These are phyloP conservation scores for Penicillium polonicum DNA, from an alignment of 2,329 filamentous ascomycete species.

Conservation along the genomic window DNA sequence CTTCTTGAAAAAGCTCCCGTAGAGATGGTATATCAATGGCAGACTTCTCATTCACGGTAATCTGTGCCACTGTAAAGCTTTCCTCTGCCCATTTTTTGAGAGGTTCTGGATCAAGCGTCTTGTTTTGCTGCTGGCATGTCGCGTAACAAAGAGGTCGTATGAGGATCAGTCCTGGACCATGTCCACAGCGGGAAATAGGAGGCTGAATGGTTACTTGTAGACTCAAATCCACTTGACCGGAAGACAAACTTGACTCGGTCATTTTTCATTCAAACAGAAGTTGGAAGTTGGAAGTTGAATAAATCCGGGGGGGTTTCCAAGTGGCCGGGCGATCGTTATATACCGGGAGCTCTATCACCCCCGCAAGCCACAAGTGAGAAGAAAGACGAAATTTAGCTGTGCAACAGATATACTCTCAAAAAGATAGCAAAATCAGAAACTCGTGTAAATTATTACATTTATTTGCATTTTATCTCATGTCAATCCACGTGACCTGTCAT, in stretches of 20 bases:
- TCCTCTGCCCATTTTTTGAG: slow-evolving; percentile 70
- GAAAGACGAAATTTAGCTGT: background rate
- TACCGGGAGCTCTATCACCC: background rate
- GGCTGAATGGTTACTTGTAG: slow-evolving; percentile 28
- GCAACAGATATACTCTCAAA: background rate
- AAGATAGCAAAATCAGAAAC: background rate
- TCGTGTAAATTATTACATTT: background rate
- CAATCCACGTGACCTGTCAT: slow-evolving; percentile 8
- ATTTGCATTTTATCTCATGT: background rate
- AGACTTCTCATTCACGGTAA: slow-evolving; percentile 32
- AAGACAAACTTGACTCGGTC: background rate
- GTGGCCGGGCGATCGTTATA: background rate
- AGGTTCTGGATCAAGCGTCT: slow-evolving; percentile 54
- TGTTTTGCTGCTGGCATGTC: slow-evolving; percentile 32
- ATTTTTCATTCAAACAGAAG: background rate
- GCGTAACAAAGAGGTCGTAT: slow-evolving; percentile 38
- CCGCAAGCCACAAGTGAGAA: background rate
- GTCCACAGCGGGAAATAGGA: slow-evolving; percentile 51
- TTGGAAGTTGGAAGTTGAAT: background rate
- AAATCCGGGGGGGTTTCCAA: background rate
- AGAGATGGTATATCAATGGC: slow-evolving; percentile 16
- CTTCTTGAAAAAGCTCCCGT: slow-evolving; percentile 10
- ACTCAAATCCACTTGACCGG: slow-evolving; percentile 4
- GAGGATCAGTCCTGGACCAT: slow-evolving; percentile 51
- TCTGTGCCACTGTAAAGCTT: slow-evolving; percentile 61